A percentile compares a stretch with the other conserved stretches of the same genome.
These are phyloP conservation scores for Metschnikowia rubicola DNA, from an alignment of 805 yeast species.

Conservation along the genomic window DNA sequence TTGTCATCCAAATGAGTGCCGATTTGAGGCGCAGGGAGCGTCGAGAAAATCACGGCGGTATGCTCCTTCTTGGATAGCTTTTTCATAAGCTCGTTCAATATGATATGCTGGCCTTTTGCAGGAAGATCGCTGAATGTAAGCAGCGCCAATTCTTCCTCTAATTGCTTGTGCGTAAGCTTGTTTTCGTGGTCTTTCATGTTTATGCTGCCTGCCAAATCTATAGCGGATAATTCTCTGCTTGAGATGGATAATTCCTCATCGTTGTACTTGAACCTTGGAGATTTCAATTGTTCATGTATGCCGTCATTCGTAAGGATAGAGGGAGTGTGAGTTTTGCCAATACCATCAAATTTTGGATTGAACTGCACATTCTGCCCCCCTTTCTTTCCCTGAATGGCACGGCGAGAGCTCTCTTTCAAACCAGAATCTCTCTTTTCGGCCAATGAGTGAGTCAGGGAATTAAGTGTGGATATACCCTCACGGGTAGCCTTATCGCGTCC, in stretches of 20 bases:
- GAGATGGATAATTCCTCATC: conserved; percentile 18
- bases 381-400: conserved; percentile 4
- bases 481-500: background rate
- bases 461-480: background rate
- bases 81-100: conserved; percentile 82
- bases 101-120: conserved; percentile 84
- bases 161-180: conserved; percentile 30
- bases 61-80: conserved; percentile 46
- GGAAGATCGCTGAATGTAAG: conserved; percentile 82
- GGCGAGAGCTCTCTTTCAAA: background rate
- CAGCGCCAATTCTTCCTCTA: conserved; percentile 35
- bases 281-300: conserved; percentile 31
- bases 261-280: conserved; percentile 32
- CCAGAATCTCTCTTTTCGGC: conserved; percentile 6
- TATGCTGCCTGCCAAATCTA: background rate
- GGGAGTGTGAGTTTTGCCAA: conserved; percentile 23
- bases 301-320: conserved; percentile 37
- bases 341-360: conserved; percentile 5
- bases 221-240: conserved; percentile 1
- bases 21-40: conserved; percentile 82
- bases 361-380: conserved; percentile 2
- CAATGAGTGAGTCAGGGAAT: conserved; percentile 2
- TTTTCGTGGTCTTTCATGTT: background rate
- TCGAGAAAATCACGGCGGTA: conserved; percentile 79
- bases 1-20: conserved; percentile 73